Base-by-base conservation (phyloP, 805 yeast species). In the Lachancea thermotolerans region DNA sequence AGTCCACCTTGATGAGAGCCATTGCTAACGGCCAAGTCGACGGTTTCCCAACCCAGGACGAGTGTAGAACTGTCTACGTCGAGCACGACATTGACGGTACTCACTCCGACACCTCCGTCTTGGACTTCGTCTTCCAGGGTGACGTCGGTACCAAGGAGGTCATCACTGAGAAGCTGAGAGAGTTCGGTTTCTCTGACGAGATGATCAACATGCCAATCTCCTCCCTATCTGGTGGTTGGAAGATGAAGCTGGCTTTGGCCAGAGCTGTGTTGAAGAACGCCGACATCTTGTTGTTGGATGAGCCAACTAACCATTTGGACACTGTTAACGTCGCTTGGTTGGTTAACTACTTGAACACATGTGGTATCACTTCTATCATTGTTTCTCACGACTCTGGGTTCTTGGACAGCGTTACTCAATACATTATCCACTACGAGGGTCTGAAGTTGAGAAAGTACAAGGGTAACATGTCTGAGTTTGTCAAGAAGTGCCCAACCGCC, bases 241-340 rank as follows among this genome's bases (percentile, higher is more conserved):
- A 93, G 84, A 91, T 91, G 99, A 93, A 93, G 78, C 82, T 91
- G 73, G 98, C 98, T 70, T 81, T 91, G 67, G 98, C 99, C 64
- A 88, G 97, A 78, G 99, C 99, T 68, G 97, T 91, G 67, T 82
- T 91, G 76, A 87, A 86, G 81, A 90, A 90, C 76, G 98, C 99
- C 67, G 95, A 87, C 74, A 93, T 91, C 69, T 79, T 91, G 73
- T 79, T 91, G 74, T 84, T 91, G 73, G 99, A 91, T 80, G 99
- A 91, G 82, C 99, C 99, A 77, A 91, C 99, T 69, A 91, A 91
- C 86, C 99, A 93, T 81, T 86, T 93, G 85, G 99, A 93, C 78
- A 90, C 96, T 65, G 97, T 90, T 66, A 93, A 93, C 77, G 99
- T 93, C 68, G 96, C 96, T 69, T 93, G 99, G 99, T 84, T 93